These are phyloP conservation scores for Metschnikowia chrysomelidarum DNA, from an alignment of 805 yeast genomes.

Conservation along the genomic window DNA sequence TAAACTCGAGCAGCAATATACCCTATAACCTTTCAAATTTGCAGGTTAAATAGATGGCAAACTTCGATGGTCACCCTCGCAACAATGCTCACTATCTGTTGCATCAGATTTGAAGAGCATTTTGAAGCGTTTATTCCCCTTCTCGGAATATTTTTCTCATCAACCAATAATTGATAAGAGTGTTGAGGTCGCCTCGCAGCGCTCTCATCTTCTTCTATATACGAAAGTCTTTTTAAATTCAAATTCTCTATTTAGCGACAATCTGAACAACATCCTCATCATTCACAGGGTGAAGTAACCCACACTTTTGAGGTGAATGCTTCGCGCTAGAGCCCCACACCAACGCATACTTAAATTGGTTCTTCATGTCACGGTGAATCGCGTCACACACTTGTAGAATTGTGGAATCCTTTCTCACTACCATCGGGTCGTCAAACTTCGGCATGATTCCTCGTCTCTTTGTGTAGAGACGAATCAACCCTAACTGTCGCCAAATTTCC, in stretches of 20 bases:
- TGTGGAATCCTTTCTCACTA: constrained; percentile 75
- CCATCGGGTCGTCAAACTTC: constrained; percentile 85
- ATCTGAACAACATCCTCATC: constrained; percentile 95
- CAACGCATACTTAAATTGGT: constrained; percentile 87
- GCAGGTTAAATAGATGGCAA: too few relatives aligned
- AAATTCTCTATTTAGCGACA: constrained; percentile 63
- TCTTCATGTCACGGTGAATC: constrained; percentile 88
- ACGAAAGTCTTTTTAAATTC: background rate
- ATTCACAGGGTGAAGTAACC: constrained; percentile 73
- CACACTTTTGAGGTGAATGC: constrained; percentile 96
- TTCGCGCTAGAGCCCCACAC: constrained; percentile 97
- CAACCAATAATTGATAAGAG: too few relatives aligned
- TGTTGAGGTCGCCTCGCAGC: too few relatives aligned
- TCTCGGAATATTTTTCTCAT: too few relatives aligned
- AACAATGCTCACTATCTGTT: too few relatives aligned
- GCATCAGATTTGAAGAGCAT: too few relatives aligned
- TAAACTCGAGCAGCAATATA: too few relatives aligned
- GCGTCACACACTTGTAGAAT: constrained; percentile 88
- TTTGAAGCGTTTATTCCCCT: too few relatives aligned
- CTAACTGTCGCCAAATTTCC: constrained; percentile 88
- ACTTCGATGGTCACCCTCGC: too few relatives aligned
- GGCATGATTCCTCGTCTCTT: constrained; percentile 83
- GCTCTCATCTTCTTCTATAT: too few relatives aligned
- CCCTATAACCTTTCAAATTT: too few relatives aligned
- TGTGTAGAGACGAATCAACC: constrained; percentile 78